Conservation (phyloP, 257 asterid species). For the Jacaranda copaia region DNA sequence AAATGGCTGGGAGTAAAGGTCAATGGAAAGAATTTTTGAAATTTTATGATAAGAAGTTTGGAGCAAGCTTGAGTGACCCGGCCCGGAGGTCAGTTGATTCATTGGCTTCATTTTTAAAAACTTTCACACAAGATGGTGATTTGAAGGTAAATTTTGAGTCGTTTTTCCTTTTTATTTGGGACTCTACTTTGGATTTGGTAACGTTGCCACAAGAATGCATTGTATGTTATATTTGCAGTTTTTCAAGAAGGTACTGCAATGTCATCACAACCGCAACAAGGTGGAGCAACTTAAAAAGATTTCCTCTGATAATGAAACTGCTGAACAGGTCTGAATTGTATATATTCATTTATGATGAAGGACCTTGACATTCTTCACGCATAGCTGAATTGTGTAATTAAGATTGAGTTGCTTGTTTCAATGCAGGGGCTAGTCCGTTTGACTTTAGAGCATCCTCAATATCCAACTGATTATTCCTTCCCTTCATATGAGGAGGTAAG, state of each 20-base stretch:
- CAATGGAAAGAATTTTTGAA: constrained; percentile 78
- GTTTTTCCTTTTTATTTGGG: not conserved
- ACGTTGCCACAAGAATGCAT: not conserved
- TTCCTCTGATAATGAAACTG: constrained; percentile 66
- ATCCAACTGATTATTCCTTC: constrained; percentile 76
- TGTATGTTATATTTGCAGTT: constrained; percentile 54
- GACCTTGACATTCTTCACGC: constrained; percentile 9
- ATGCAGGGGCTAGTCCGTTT: constrained; percentile 82
- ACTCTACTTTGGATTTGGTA: no score
- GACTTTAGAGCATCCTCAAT: constrained; percentile 78
- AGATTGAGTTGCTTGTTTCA: constrained; percentile 42
- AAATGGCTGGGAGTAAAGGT: constrained; percentile 57
- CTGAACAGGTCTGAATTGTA: constrained; percentile 71
- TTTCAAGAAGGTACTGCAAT: constrained; percentile 62
- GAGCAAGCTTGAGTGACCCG: constrained; percentile 89
- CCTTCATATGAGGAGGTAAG: constrained; percentile 89
- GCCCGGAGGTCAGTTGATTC: constrained; percentile 68
- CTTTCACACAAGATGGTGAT: constrained; percentile 62
- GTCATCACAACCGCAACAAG: constrained; percentile 62
- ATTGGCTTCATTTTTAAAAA: constrained; percentile 68
- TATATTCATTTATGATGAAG: constrained; percentile 2
- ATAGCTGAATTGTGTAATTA: constrained; percentile 15
- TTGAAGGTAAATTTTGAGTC: constrained; percentile 56
- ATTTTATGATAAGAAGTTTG: constrained; percentile 68
- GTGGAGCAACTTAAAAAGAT: constrained; percentile 56